Conservation (phyloP, 2,329 filamentous ascomycete genomes). For the Corynespora cassiicola region DNA sequence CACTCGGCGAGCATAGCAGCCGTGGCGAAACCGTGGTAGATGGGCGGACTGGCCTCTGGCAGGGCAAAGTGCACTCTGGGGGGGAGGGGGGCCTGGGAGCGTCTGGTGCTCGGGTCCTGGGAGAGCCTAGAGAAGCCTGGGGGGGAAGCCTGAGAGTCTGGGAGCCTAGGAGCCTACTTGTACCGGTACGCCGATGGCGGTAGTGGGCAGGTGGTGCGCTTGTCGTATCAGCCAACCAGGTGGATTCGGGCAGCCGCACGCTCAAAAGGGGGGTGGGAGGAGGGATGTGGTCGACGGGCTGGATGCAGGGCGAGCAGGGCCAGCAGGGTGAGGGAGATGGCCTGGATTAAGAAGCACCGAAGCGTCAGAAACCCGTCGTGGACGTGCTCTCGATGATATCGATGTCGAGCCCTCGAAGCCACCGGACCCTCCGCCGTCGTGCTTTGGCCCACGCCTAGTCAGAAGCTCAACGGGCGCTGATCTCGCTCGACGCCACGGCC, state of each 20-base stretch:
- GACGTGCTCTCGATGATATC: slow-evolving; percentile 20
- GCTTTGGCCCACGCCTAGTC: slow-evolving; percentile 32
- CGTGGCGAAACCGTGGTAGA: too few species aligned
- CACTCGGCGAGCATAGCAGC: slow-evolving; percentile 10
- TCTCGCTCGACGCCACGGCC: slow-evolving; percentile 31
- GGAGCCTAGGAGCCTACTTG: slow-evolving; percentile 2
- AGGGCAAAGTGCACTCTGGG: too few species aligned
- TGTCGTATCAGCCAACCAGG: slow-evolving; percentile 19
- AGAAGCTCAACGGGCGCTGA: slow-evolving; percentile 36
- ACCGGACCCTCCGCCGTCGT: slow-evolving; percentile 35
- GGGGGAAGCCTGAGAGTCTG: neutral
- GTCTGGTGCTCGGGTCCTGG: too few species aligned
- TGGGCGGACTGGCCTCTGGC: too few species aligned
- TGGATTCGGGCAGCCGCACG: slow-evolving; percentile 7
- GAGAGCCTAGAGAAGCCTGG: too few species aligned
- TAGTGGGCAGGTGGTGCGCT: too few species aligned
- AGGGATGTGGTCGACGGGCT: slow-evolving; percentile 12
- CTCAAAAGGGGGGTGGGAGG: slow-evolving; percentile 9
- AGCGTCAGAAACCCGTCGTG: slow-evolving; percentile 19
- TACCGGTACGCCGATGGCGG: too few species aligned
- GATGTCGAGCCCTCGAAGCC: slow-evolving; percentile 18
- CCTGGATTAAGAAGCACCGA: slow-evolving; percentile 13
- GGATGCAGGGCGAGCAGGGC: slow-evolving; percentile 12
- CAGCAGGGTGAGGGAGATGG: too few species aligned
- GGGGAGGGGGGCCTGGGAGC: too few species aligned